Percentiles rank a stretch among this genome's conserved stretches.
Conservation (phyloP, 2,329 filamentous ascomycete genomes). For the Lasiodiplodia sp. region DNA sequence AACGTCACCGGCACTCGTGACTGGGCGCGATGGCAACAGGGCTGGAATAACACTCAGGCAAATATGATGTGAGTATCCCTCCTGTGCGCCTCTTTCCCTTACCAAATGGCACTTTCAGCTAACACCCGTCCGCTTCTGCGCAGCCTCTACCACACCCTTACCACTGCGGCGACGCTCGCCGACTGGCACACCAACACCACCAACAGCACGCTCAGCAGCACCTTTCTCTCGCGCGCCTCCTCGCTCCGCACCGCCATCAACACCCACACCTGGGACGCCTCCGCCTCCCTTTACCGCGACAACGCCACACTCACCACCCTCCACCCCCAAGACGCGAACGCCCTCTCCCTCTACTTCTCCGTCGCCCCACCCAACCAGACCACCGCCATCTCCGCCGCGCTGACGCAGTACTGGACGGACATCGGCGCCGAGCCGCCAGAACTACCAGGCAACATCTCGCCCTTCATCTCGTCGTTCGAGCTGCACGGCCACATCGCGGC, state of each 20-base stretch:
- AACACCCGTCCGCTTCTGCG: conserved; percentile 20
- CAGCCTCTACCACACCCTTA: conserved; percentile 54
- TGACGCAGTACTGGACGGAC: conserved; percentile 62
- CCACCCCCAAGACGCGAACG: conserved; percentile 56
- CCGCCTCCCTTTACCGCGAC: conserved; percentile 46
- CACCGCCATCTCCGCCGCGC: conserved; percentile 52
- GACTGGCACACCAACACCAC: conserved; percentile 36
- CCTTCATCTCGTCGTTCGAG: conserved; percentile 67
- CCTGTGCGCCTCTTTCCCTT: not conserved
- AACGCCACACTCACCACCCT: conserved; percentile 54
- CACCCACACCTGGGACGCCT: conserved; percentile 37
- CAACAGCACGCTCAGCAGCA: conserved; percentile 35
- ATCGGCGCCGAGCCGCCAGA: conserved; percentile 65
- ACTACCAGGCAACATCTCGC: conserved; percentile 64
- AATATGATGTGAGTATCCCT: conserved; percentile 52
- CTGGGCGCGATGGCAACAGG: conserved; percentile 53
- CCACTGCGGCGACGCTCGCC: conserved; percentile 39
- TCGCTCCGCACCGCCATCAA: conserved; percentile 39
- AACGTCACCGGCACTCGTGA: conserved; percentile 54
- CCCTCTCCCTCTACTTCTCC: conserved; percentile 42
- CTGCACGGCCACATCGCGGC: conserved; percentile 64
- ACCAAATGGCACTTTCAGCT: not conserved
- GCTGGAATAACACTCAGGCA: conserved; percentile 59
- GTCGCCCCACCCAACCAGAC: conserved; percentile 57
- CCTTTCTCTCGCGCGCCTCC: conserved; percentile 35